Percentiles rank a stretch among this genome's conserved stretches.
phyloP scores from a whole-genome alignment of 1,139 yeast genomes.

The Saccharomyces pastorianus region DNA sequence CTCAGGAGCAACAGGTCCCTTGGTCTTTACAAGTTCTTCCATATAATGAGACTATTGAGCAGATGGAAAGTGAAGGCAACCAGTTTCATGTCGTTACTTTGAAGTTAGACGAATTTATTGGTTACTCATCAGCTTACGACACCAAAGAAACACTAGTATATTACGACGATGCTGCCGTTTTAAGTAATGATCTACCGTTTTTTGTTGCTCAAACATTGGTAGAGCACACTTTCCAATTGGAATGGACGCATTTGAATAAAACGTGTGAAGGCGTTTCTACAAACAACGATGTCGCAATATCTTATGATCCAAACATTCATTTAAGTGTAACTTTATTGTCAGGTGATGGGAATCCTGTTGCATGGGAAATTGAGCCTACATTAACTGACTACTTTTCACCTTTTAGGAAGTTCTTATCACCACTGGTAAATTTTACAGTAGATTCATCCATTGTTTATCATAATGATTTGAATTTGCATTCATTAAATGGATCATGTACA shows the following conservation, averaged over 20 bases:
- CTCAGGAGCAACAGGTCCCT: constrained; percentile 17
- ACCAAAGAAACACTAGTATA: constrained; percentile 39
- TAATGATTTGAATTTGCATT: constrained; percentile 34
- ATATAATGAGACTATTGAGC: constrained; percentile 13
- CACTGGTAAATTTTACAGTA: constrained; percentile 61
- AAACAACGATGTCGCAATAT: constrained; percentile 34
- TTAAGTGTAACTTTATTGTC: constrained; percentile 55
- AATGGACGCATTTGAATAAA: constrained; percentile 30
- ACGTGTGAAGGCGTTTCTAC: constrained; percentile 12
- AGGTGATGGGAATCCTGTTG: constrained; percentile 47
- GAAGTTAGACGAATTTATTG: constrained; percentile 23
- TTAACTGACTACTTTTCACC: constrained; percentile 40
- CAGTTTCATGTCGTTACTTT: constrained; percentile 26
- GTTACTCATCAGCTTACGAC: constrained; percentile 25
- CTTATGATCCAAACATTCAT: constrained; percentile 58
- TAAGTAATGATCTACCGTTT: constrained; percentile 52
- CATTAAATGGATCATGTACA: constrained; percentile 37
- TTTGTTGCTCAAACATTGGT: constrained; percentile 50
- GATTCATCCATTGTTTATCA: constrained; percentile 76
- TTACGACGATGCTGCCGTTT: constrained; percentile 43
- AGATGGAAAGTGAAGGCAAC: constrained; percentile 7
- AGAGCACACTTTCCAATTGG: constrained; percentile 46
- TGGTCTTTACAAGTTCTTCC: constrained; percentile 30
- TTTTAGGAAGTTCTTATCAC: constrained; percentile 38
- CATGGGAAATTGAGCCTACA: constrained; percentile 50